Evolutionary conservation across 176 grass and related monocot species (phyloP), one percentile per base, ranked within the genome.

Genomic region (Phyllostachys edulis): DNA sequence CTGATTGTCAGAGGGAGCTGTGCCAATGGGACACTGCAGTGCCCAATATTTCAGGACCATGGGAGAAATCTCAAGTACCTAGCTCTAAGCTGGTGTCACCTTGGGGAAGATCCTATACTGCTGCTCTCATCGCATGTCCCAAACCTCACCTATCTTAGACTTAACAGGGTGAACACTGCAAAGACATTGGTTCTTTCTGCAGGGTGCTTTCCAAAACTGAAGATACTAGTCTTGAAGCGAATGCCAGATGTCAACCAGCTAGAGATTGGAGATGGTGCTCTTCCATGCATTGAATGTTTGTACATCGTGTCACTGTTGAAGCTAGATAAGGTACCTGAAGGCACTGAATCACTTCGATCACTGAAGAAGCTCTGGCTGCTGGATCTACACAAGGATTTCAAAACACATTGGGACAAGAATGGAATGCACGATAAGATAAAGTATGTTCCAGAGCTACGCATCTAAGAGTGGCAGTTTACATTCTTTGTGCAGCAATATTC

Each of bases 1-100:
- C 23, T 76, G 29, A 84, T 76, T 76, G 64, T 84, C 15, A 64
- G 82, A 75, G 82, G 82, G n/a, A 12, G 15, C 0, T 84, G 82
- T 71, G 71, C 82, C 6, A 37, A 27, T 2, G 41, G 52, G 0
- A 84, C 71, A 67, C 6, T 76, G 20, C 0, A 67, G 1, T 76
- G 61, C 61, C 71, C 82, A 0, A 67, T 84, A 76, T 84, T 84
- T 14, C 20, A 0, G 7, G 23, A 76, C 9, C 29, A 64, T 2
- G 82, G 82, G 2, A 55, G 1, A 44, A 55, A 76, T 77, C 63
- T 85, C 0, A 69, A 36, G 11, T 85, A 77, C 9, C 24, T 85
- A 69, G 63, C 73, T 46, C 20, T 85, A 46, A 85, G 83, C 50
- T 60, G 83, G 73, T 77, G 83, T 37, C 26, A 1, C 0, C 38